Evolutionary conservation across 768 basidiomycete species (phyloP).

Genomic region (Dacryopinax primogenitus): DNA sequence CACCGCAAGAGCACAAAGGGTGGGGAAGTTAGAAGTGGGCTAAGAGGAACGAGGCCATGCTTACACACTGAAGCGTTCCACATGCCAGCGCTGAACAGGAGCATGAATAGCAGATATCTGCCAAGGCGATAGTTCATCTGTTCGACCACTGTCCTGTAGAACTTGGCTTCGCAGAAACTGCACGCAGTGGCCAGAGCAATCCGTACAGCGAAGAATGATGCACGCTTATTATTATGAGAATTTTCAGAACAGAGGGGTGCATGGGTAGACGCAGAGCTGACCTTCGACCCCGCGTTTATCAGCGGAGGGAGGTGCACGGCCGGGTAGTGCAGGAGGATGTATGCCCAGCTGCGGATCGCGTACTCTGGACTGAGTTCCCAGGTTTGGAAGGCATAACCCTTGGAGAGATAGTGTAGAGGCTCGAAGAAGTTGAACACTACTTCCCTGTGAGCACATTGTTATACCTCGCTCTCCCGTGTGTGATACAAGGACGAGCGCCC

Average conservation of each 20-base stretch:
- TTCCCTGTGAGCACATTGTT: background rate
- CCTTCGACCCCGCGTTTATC: constrained; percentile 58
- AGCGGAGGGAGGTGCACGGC: constrained; percentile 45
- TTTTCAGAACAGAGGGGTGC: constrained; percentile 15
- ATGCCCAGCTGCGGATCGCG: constrained; percentile 91
- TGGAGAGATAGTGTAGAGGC: constrained; percentile 80
- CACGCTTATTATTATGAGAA: constrained; percentile 43
- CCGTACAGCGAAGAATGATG: constrained; percentile 79
- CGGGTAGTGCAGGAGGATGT: constrained; percentile 68
- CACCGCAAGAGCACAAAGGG: constrained; percentile 13
- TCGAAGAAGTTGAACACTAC: constrained; percentile 99
- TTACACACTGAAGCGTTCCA: constrained; percentile 84
- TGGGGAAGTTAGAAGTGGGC: background rate
- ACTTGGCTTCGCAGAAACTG: constrained; percentile 61
- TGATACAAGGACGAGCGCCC: no score
- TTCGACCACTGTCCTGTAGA: constrained; percentile 70
- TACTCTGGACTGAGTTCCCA: constrained; percentile 91
- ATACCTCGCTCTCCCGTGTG: background rate
- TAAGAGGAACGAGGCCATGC: no score
- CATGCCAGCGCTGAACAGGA: constrained; percentile 81
- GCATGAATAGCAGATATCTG: constrained; percentile 82
- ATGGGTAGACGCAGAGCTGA: constrained; percentile 25
- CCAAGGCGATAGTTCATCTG: constrained; percentile 80
- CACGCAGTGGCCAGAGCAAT: constrained; percentile 63
- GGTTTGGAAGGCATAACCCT: constrained; percentile 87